Evolutionary conservation across 2,329 filamentous ascomycete genomes (phyloP).

Genomic region (Penicillium carneum): DNA sequence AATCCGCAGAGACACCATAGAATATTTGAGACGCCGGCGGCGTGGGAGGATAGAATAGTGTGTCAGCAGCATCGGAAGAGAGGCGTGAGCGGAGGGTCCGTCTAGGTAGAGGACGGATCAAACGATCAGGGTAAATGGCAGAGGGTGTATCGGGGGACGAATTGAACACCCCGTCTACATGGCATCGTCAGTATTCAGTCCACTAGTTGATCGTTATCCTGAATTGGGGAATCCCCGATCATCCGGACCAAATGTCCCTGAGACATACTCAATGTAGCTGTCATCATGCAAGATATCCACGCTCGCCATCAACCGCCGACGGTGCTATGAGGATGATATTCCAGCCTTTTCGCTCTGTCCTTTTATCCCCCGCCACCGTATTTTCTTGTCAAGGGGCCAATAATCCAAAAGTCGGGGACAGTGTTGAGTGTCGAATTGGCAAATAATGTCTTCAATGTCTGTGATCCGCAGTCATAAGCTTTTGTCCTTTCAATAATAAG

Average conservation of each 20-base stretch:
- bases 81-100: slow-evolving; percentile 85
- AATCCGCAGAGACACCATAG: slow-evolving; percentile 70
- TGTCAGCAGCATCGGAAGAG: slow-evolving; percentile 81
- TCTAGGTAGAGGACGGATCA: slow-evolving; percentile 90
- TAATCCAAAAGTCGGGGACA: slow-evolving; percentile 7
- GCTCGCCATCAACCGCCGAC: slow-evolving; percentile 42
- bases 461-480: slow-evolving; percentile 8
- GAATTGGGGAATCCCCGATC: slow-evolving; percentile 17
- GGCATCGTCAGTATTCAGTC: slow-evolving; percentile 47
- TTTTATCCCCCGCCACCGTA: slow-evolving; percentile 30
- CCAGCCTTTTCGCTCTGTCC: slow-evolving; percentile 30
- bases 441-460: slow-evolving; percentile 13
- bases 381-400: slow-evolving; percentile 22
- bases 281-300: slow-evolving; percentile 48
- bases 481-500: neutral
- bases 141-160: slow-evolving; percentile 74
- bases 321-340: slow-evolving; percentile 26
- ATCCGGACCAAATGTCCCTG: slow-evolving; percentile 22
- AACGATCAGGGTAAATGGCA: slow-evolving; percentile 82
- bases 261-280: slow-evolving; percentile 55
- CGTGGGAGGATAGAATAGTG: slow-evolving; percentile 80
- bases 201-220: slow-evolving; percentile 35
- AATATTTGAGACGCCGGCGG: slow-evolving; percentile 77
- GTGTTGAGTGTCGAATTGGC: slow-evolving; percentile 17
- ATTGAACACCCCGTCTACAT: slow-evolving; percentile 58